Base-by-base conservation (phyloP, 2,329 filamentous ascomycete species). In the Decorospora gaudefroyi region DNA sequence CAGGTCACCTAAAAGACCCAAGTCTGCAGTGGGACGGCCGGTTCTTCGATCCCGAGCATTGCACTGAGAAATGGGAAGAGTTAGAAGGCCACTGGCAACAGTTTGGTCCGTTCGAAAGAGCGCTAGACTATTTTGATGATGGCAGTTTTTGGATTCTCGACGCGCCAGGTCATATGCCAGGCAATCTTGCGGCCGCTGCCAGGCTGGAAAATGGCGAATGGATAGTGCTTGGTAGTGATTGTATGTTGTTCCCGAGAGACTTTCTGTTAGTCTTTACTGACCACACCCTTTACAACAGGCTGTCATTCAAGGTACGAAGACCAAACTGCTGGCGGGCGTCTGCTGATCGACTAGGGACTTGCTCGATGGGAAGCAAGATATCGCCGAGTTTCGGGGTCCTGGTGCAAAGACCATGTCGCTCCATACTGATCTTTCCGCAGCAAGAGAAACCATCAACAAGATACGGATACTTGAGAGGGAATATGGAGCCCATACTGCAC, bases 121-220 rank as follows among this genome's bases (percentile, higher is more conserved):
- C 69, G 8, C 38, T 68, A 43, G 64, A 72, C 32, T 69, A 61
- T 28, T 72, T 72, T 29, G 66, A 66, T 40, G 64, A 76, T 62
- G 59, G 72, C 36, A 63, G 67, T 35, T 69, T 72, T 29, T 70
- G 66, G 68, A 40, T 71, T 6, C 62, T 72, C 6, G 64, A 70
- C 15, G 68, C 67, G 10, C 68, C 67, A 2, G 68, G 69, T 15
- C 70, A 66, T 53, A 65, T 70, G 62, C 55, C 68, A 30, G 61
- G 71, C 10, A 70, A 74, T 62, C 52, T 79, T 22, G 61, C 62
- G 29, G 65, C 63, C 1, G 61, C 59, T 6, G 64, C 63, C 10
- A 54, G 57, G 13, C 16, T 66, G 17, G 19, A 46, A 27, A 34
- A 50, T 10, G 64, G 61, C n/a, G 44, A 60, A 23, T 68, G 64